Evolutionary conservation across 768 basidiomycete species (phyloP), one percentile per base, ranked within the genome.

Genomic region (Naematelia aurantialba): DNA sequence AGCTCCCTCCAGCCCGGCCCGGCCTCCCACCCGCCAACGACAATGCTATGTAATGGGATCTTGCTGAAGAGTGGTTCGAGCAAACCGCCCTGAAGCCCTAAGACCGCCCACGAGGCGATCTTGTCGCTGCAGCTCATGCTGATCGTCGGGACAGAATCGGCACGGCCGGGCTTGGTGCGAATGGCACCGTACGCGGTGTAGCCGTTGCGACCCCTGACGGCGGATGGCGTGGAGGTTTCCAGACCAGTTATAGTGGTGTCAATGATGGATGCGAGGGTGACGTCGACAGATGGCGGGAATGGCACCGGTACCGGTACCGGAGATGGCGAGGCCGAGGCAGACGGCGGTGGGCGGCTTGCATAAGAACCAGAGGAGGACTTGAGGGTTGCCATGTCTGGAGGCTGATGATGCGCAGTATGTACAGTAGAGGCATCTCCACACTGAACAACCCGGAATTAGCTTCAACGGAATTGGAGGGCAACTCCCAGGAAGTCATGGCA

Each of bases 71-170:
- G 14, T 60, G 77, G 4, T 5, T 85, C 81, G 1, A 83, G 83
- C 49, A 96, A 79, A 1, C 89, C 87, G 2, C 94, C 93, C 70
- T 94, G 91, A 24, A 94, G 80, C 0, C 93, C 93, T 2, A 91
- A 79, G 0, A 87, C 83, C 55, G 82, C 85, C 91, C 92, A 98
- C 3, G 83, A 78, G 0, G 91, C 90, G 44, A 98, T 87, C 77
- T 98, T 98, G 74, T 98, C 93, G 65, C 88, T 90, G 78, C 93
- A 98, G 0, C 91, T 90, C 86, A 96, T 89, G 68, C 83, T 89
- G 0, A 83, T 73, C 1, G 93, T 90, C 0, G 85, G 85, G 0
- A 86, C 86, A 0, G 91, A 87, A 71, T 98, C 93, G 0, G 89
- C 88, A 53, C 93, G 85, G 19, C 91, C 94, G 4, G 93, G 93